Percentiles rank a stretch among this genome's conserved stretches.
These are phyloP conservation scores for Farysia itapuensis DNA, from an alignment of 1,284 basidiomycete species.

Conservation along the genomic window DNA sequence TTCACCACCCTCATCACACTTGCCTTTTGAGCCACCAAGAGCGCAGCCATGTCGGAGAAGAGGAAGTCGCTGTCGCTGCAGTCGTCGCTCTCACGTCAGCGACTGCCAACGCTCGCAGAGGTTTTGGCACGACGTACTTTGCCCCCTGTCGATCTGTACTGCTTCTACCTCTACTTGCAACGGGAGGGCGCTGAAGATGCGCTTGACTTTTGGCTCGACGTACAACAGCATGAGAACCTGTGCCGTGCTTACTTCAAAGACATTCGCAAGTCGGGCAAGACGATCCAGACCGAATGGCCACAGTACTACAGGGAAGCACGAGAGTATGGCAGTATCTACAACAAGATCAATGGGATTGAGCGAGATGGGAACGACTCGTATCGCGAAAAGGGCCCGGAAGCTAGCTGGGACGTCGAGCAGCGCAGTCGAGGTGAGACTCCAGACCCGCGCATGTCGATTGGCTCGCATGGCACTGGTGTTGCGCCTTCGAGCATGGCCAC, in stretches of 20 bases:
- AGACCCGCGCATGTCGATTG: slow-evolving; percentile 17
- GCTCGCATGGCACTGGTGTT: slow-evolving; percentile 20
- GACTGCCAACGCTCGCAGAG: slow-evolving; percentile 60
- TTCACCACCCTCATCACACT: too few relatives aligned
- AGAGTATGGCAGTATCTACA: slow-evolving; percentile 82
- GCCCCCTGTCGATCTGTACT: slow-evolving; percentile 94
- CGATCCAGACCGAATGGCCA: slow-evolving; percentile 93
- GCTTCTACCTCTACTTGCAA: slow-evolving; percentile 76
- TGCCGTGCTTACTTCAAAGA: slow-evolving; percentile 99
- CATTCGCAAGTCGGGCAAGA: slow-evolving; percentile 85
- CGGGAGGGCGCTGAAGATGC: slow-evolving; percentile 92
- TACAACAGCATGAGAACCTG: slow-evolving; percentile 97
- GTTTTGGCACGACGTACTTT: slow-evolving; percentile 66
- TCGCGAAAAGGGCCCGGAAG: slow-evolving; percentile 1
- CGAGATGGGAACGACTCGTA: slow-evolving; percentile 1
- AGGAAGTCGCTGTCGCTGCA: slow-evolving; percentile 23
- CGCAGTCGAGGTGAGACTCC: slow-evolving; percentile 29
- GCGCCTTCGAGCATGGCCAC: slow-evolving; percentile 5
- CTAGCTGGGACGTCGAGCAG: slow-evolving; percentile 29
- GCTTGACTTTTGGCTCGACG: slow-evolving; percentile 97
- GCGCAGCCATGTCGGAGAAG: slow-evolving; percentile 31
- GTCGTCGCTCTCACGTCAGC: slow-evolving; percentile 49
- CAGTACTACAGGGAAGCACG: slow-evolving; percentile 75
- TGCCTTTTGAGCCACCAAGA: too few relatives aligned
- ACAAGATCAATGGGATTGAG: slow-evolving; percentile 76